A percentile compares a stretch with the other conserved stretches of the same genome.
These are phyloP conservation scores for Cordyceps javanica DNA, from an alignment of 2,329 filamentous ascomycete species.

Conservation along the genomic window DNA sequence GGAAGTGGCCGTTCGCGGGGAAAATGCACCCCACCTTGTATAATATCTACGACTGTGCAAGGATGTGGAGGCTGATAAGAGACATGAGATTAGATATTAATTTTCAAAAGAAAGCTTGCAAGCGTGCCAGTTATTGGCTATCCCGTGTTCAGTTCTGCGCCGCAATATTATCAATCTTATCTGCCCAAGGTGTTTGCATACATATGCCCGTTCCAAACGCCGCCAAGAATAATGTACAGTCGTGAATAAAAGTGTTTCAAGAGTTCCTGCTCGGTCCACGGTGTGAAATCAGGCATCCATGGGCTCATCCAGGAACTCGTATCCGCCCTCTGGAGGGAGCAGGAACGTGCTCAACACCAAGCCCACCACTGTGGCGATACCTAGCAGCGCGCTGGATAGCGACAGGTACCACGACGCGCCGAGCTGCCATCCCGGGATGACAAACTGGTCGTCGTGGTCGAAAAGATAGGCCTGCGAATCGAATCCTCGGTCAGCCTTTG, in stretches of 20 bases:
- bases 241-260: neutral
- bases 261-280: too few relatives aligned
- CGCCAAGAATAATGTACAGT: neutral
- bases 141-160: too few relatives aligned
- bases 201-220: neutral
- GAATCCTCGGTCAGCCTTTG: too few relatives aligned
- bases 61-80: neutral
- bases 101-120: too few relatives aligned
- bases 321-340: constrained; percentile 76
- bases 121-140: too few relatives aligned
- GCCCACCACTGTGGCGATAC: constrained; percentile 47
- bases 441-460: constrained; percentile 78
- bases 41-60: neutral
- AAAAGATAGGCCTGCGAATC: constrained; percentile 68
- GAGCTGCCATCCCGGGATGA: constrained; percentile 70
- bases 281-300: constrained; percentile 41
- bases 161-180: too few relatives aligned
- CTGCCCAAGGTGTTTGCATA: neutral
- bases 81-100: neutral
- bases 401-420: constrained; percentile 74
- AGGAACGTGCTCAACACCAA: constrained; percentile 62
- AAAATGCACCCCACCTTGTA: neutral
- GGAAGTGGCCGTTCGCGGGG: constrained; percentile 7
- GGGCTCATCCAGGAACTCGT: constrained; percentile 59
- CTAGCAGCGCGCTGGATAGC: constrained; percentile 48